A percentile compares a stretch with the other conserved stretches of the same genome.
phyloP scores from a whole-genome alignment of 2,329 filamentous ascomycete genomes.

The Pseudogymnoascus sp. region DNA sequence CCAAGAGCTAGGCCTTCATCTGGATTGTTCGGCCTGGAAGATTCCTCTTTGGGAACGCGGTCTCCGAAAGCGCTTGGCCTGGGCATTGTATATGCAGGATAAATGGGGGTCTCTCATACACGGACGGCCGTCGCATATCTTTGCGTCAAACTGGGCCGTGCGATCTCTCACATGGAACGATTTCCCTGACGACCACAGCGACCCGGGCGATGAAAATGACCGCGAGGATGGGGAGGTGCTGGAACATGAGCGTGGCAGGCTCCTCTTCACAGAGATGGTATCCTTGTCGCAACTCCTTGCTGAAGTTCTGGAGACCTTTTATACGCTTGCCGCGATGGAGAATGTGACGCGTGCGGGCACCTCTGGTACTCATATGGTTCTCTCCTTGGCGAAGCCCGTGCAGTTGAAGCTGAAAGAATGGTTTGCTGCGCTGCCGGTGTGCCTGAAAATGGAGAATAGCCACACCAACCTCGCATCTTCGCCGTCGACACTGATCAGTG shows the following conservation, averaged over 20 bases:
- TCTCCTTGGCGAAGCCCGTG: constrained; percentile 72
- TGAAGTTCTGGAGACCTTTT: constrained; percentile 77
- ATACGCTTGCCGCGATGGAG: constrained; percentile 69
- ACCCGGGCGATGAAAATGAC: constrained; percentile 54
- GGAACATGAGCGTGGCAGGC: constrained; percentile 60
- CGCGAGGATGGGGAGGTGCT: constrained; percentile 34
- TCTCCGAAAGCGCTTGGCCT: constrained; percentile 75
- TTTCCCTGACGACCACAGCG: constrained; percentile 65
- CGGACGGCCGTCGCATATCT: constrained; percentile 73
- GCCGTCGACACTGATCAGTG: constrained; percentile 31
- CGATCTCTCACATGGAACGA: constrained; percentile 56
- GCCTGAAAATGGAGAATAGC: constrained; percentile 56
- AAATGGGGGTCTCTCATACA: constrained; percentile 85
- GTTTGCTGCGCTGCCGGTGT: constrained; percentile 60
- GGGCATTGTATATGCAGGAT: constrained; percentile 92
- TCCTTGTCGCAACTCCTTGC: constrained; percentile 67
- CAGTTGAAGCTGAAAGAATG: constrained; percentile 78
- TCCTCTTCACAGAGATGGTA: constrained; percentile 69
- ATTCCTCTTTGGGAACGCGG: constrained; percentile 84
- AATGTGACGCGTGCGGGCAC: constrained; percentile 58
- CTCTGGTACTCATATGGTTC: constrained; percentile 64
- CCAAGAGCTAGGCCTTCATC: constrained; percentile 81
- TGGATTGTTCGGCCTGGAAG: constrained; percentile 81
- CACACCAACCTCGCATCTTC: constrained; percentile 31
- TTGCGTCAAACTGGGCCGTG: constrained; percentile 69